Conservation (phyloP, 371 early-diverging fungal genomes). For the Mortierella sp. region DNA sequence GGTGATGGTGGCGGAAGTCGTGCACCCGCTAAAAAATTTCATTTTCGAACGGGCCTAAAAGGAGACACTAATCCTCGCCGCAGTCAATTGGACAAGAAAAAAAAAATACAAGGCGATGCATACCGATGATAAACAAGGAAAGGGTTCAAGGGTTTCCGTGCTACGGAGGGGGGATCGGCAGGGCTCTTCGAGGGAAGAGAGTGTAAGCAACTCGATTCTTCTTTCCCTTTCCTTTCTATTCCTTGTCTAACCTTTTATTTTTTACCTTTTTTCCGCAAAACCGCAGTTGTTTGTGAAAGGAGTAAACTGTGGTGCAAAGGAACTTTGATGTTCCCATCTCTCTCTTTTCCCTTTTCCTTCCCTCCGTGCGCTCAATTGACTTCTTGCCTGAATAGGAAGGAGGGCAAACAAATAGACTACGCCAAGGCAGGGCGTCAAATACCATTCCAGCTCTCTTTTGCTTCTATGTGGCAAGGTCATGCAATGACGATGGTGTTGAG, state of each 20-base stretch:
- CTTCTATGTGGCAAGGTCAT: too few species aligned
- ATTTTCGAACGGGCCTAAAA: background rate
- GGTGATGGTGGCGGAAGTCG: background rate
- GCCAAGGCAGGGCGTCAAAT: too few species aligned
- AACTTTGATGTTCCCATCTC: background rate
- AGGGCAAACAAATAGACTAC: too few species aligned
- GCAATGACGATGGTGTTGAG: constrained; percentile 4
- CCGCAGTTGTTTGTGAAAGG: too few species aligned
- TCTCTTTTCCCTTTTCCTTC: too few species aligned
- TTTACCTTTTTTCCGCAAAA: too few species aligned
- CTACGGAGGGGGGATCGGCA: background rate
- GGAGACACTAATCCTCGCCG: background rate
- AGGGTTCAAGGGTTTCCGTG: background rate
- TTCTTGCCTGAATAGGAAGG: too few species aligned
- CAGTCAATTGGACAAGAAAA: background rate
- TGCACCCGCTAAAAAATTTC: background rate
- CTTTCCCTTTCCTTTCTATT: background rate
- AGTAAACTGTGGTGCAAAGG: too few species aligned
- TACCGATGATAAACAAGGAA: too few species aligned
- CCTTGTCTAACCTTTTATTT: too few species aligned
- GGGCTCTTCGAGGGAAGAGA: background rate
- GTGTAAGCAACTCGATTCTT: background rate
- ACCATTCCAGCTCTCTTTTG: too few species aligned
- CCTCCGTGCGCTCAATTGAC: too few species aligned
- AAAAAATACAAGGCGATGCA: background rate